Evolutionary conservation across 1,284 basidiomycete species (phyloP).

Genomic region (Golubevia sp.): DNA sequence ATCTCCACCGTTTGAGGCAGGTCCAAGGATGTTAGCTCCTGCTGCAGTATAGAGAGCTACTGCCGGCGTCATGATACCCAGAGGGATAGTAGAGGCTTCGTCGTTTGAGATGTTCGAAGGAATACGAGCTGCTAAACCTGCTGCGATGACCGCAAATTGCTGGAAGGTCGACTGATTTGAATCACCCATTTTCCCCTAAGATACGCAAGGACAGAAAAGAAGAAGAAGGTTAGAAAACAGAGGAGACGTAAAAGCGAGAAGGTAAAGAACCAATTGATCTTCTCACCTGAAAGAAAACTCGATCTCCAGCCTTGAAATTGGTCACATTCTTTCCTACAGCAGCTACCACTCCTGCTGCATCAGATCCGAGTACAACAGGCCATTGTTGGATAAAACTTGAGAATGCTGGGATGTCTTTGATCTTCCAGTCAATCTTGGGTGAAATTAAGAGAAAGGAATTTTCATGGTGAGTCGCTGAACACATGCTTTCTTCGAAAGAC

Average conservation of each 20-base stretch:
- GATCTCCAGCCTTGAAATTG: conserved; percentile 24
- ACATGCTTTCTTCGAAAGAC: too few species aligned
- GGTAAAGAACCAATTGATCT: too few species aligned
- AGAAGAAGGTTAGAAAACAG: too few species aligned
- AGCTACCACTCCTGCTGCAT: conserved; percentile 33
- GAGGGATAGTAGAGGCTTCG: conserved; percentile 37
- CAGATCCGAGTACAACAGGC: conserved; percentile 33
- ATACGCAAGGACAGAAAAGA: too few species aligned
- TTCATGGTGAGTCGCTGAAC: too few species aligned
- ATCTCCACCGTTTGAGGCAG: conserved; percentile 14
- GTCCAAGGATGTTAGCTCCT: conserved; percentile 35
- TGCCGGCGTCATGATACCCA: conserved; percentile 21
- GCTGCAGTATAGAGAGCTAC: conserved; percentile 32
- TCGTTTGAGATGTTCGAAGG: conserved; percentile 35
- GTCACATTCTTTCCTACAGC: conserved; percentile 19
- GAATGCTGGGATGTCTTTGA: conserved; percentile 20
- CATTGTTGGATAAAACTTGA: conserved; percentile 16
- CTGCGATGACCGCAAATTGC: conserved; percentile 34
- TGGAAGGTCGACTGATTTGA: conserved; percentile 35
- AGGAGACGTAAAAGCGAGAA: too few species aligned
- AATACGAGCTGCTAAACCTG: conserved; percentile 21
- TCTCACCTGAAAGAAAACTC: conserved; percentile 36
- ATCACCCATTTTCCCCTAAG: conserved; percentile 24
- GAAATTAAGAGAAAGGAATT: too few species aligned
- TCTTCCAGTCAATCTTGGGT: conserved; percentile 34